Base-by-base conservation (phyloP, 305 asterid genomes). In the Nicotiana rustica region DNA sequence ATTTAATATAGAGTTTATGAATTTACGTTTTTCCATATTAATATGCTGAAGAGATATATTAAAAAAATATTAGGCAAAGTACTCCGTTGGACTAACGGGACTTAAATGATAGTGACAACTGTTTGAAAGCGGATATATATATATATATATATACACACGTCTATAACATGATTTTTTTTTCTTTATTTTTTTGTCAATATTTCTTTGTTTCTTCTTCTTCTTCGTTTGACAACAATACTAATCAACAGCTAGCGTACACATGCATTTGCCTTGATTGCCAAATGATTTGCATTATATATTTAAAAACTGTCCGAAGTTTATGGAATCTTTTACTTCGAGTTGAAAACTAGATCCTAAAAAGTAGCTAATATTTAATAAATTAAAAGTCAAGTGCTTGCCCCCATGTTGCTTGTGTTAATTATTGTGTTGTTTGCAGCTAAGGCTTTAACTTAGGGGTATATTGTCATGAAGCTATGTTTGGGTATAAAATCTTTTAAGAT, bases 171-270 rank as follows among this genome's bases (percentile, higher is more conserved):
- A 55, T 25, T 12, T 55, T 49, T 49, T 10, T 55, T 4, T 52
- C 56, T 49, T 9, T 4, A 55, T 25, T 12, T 55, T 49, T 49
- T 10, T 55, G 17, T 12, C 60, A 13, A n/a, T 14, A 55, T 55
- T 55, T 66, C 44, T 17, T 19, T 67, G 17, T 68, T 36, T 68
- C 76, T 35, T 67, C 75, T 67, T 67, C 75, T 35, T 25, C 25
- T 25, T 25, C 13, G 7, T 68, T 19, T 18, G 12, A 8, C 25
- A 60, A 70, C 41, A 70, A 70, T 41, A 70, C 4, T 38, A 10
- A 65, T 29, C 36, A 65, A 70, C 60, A 44, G 78, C 60, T 70
- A 70, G 78, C 19, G 36, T 19, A 19, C 60, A 70, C 60, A 70
- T 70, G 60, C 60, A 70, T 44, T 70, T 12, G 59, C 47, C 47